Percentiles rank a stretch among this genome's conserved stretches.
Conservation (phyloP, 2,329 filamentous ascomycete species). For the Trichophaea hybrida region DNA sequence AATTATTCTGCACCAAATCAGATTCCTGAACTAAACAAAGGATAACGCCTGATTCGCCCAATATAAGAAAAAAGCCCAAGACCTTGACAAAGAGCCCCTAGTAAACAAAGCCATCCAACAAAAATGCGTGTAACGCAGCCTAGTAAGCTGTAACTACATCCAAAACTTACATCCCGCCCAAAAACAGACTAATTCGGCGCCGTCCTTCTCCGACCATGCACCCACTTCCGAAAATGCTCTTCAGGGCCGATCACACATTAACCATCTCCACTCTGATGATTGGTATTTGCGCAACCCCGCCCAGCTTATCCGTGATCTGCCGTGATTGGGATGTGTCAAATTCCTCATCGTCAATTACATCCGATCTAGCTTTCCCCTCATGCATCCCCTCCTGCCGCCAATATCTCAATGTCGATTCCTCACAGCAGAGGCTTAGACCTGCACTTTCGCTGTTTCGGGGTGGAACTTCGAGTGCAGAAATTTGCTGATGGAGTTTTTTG, state of each 20-base stretch:
- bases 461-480: slow-evolving; percentile 4
- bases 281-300: slow-evolving; percentile 3
- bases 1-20: background rate
- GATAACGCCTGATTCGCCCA: background rate
- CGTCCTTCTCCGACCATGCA: background rate
- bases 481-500: background rate
- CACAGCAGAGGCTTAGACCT: background rate
- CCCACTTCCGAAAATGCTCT: background rate
- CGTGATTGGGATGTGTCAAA: background rate
- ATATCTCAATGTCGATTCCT: slow-evolving; percentile 7
- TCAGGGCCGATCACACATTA: slow-evolving; percentile 6
- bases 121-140: no score
- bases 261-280: slow-evolving; percentile 11
- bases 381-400: slow-evolving; percentile 4
- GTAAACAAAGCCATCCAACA: background rate
- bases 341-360: background rate
- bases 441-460: slow-evolving; percentile 1
- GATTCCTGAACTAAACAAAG: background rate
- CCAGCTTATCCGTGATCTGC: background rate
- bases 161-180: background rate
- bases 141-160: background rate
- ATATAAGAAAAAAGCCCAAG: no score
- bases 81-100: background rate
- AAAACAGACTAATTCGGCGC: background rate
- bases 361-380: background rate